Conservation (phyloP, 148 eudicot species). For the Polygonum maritimum region DNA sequence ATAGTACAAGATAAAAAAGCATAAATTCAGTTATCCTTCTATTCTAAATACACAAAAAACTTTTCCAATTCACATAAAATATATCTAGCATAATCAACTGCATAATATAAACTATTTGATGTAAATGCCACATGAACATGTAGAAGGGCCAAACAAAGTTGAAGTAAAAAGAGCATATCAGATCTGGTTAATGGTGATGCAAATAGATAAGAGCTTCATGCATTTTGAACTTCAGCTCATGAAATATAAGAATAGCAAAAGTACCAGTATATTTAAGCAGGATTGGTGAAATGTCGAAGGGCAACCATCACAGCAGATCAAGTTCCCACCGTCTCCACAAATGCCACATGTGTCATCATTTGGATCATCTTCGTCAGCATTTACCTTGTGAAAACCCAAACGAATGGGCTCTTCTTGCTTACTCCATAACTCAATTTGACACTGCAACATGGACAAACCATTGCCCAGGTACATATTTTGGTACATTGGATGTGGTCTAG, state of each 20-base stretch:
- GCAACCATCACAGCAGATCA: constrained; percentile 94
- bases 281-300: constrained; percentile 84
- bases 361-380: constrained; percentile 63
- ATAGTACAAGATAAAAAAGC: neutral
- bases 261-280: constrained; percentile 71
- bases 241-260: constrained; percentile 15
- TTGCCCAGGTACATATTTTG: constrained; percentile 50
- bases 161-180: neutral
- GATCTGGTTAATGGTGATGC: neutral
- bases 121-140: neutral
- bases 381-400: constrained; percentile 41
- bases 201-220: neutral
- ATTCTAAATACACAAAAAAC: neutral
- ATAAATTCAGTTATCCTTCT: neutral
- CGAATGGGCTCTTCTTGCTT: constrained; percentile 43
- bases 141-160: neutral
- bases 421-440: constrained; percentile 56
- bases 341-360: constrained; percentile 94
- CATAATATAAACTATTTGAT: neutral
- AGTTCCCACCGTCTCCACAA: constrained; percentile 95
- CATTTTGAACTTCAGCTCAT: neutral
- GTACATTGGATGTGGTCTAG: constrained; percentile 33
- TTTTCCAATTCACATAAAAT: neutral
- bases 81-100: neutral
- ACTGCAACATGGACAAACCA: constrained; percentile 50